These are phyloP conservation scores for Colletotrichum horii DNA, from an alignment of 2,329 filamentous ascomycete genomes.

Conservation along the genomic window DNA sequence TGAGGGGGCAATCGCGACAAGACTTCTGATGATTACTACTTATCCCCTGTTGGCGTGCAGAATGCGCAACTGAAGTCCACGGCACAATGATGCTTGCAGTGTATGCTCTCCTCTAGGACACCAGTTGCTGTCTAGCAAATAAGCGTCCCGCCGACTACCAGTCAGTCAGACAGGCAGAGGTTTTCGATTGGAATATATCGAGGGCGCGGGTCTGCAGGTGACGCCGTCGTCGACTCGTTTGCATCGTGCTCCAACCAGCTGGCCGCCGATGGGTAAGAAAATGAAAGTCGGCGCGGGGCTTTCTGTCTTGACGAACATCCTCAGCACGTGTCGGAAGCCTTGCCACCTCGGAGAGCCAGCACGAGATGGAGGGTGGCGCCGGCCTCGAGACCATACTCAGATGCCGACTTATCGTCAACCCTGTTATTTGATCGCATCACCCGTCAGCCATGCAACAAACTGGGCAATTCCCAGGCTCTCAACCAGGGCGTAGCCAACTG, in stretches of 20 bases:
- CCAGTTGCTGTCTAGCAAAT: background rate
- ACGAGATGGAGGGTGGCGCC: slow-evolving; percentile 95
- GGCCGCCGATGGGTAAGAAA: background rate
- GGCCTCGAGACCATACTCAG: slow-evolving; percentile 88
- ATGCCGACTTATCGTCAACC: slow-evolving; percentile 92
- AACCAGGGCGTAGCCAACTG: background rate
- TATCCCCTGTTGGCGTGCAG: background rate
- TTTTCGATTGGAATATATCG: background rate
- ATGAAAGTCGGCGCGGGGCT: background rate
- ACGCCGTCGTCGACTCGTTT: background rate
- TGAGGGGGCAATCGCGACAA: background rate
- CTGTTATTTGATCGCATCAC: slow-evolving; percentile 48
- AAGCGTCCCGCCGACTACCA: background rate
- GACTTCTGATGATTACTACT: background rate
- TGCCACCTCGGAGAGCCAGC: slow-evolving; percentile 86
- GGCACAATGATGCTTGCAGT: background rate
- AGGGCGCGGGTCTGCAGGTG: background rate
- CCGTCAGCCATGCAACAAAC: background rate
- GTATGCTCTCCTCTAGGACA: background rate
- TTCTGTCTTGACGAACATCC: background rate
- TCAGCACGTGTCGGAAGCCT: background rate
- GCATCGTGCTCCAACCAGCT: background rate
- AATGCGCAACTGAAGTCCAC: background rate
- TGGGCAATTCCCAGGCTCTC: background rate
- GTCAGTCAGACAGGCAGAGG: background rate